Conservation (phyloP, 192 early-diverging fungal genomes). For the Umbelopsis isabellina region DNA sequence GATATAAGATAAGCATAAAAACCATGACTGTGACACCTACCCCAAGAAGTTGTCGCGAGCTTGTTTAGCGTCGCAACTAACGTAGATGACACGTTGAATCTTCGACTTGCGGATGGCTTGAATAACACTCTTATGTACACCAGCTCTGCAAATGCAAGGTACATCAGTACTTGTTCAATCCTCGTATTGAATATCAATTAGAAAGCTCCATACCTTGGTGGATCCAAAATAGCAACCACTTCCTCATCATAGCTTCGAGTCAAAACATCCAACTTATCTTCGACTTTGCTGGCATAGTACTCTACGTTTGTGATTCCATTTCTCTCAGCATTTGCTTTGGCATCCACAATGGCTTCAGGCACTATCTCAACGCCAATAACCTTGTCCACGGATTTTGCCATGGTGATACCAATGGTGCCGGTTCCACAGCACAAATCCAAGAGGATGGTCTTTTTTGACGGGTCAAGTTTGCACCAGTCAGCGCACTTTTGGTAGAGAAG, state of each 20-base stretch:
- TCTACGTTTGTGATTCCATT: conserved; percentile 53
- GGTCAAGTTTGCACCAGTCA: conserved; percentile 37
- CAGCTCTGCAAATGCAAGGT: conserved; percentile 37
- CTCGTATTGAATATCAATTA: not conserved
- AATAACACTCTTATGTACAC: conserved; percentile 65
- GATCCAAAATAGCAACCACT: conserved; percentile 77
- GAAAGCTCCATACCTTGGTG: conserved; percentile 53
- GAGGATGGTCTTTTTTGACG: conserved; percentile 45
- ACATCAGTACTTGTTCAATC: not conserved
- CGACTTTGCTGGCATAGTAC: conserved; percentile 65
- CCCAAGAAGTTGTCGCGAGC: conserved; percentile 66
- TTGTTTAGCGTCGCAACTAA: conserved; percentile 68
- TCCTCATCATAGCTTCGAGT: conserved; percentile 43
- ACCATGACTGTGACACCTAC: conserved; percentile 40
- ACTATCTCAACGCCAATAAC: conserved; percentile 79
- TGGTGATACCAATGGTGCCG: conserved; percentile 80
- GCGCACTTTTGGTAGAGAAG: conserved; percentile 57
- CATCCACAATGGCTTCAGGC: conserved; percentile 70
- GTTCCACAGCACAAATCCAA: conserved; percentile 86
- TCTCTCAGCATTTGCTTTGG: conserved; percentile 64
- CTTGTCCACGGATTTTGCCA: conserved; percentile 66
- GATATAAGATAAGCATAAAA: not conserved
- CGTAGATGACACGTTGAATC: conserved; percentile 66
- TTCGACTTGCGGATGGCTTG: conserved; percentile 59
- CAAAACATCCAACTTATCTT: conserved; percentile 51